phyloP scores from a whole-genome alignment of 2,329 filamentous ascomycete species.

The Pezicula neosporulosa region DNA sequence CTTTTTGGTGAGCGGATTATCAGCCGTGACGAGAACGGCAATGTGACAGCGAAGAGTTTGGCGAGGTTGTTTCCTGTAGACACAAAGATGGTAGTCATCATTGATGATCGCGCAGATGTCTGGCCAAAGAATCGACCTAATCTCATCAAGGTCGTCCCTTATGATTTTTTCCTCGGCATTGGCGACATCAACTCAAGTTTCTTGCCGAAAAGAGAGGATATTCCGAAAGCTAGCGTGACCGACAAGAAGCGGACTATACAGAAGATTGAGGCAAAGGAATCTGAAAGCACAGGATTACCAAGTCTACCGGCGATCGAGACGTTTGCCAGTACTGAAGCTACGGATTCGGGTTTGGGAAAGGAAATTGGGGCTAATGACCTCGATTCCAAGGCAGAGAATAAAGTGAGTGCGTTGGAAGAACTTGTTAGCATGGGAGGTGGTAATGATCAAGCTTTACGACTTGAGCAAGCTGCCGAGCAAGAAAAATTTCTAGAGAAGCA shows the following conservation, averaged over 20 bases:
- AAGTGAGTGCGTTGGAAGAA: constrained; percentile 58
- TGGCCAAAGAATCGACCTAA: constrained; percentile 90
- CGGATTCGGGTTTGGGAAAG: neutral
- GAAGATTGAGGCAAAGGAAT: neutral
- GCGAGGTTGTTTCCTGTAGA: constrained; percentile 92
- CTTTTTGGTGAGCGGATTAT: constrained; percentile 94
- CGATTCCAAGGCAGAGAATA: constrained; percentile 1
- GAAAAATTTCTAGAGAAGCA: constrained; percentile 86
- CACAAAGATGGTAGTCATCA: constrained; percentile 99
- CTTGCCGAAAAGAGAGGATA: constrained; percentile 71
- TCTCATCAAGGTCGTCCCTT: constrained; percentile 89
- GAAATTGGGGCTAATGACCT: constrained; percentile 1
- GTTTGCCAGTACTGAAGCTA: neutral
- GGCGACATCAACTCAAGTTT: constrained; percentile 99
- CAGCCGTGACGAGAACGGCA: constrained; percentile 95
- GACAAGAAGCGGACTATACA: constrained; percentile 18
- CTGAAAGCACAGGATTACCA: neutral
- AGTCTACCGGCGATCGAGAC: too few species aligned
- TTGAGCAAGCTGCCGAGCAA: constrained; percentile 79
- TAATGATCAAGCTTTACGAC: constrained; percentile 64
- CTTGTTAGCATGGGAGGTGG: constrained; percentile 72
- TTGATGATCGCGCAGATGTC: constrained; percentile 94
- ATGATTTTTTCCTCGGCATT: constrained; percentile 97
- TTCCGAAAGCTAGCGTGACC: constrained; percentile 25
- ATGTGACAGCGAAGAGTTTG: constrained; percentile 83